Base-by-base conservation (phyloP, 2,329 filamentous ascomycete species). In the Emericellopsis cladophorae region DNA sequence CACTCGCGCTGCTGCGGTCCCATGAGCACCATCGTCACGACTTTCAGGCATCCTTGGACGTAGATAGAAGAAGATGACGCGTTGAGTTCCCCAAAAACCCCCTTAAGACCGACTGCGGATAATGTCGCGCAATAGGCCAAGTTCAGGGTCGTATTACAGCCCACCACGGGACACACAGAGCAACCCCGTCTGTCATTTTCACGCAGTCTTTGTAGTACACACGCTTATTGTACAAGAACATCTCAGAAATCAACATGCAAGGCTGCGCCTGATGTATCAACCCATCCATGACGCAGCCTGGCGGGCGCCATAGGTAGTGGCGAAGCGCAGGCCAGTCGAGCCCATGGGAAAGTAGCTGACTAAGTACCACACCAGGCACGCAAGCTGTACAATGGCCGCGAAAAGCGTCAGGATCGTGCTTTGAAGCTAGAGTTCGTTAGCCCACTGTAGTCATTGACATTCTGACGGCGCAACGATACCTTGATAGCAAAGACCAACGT, bases 311-410 rank as follows among this genome's bases (percentile, higher is more conserved):
- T 95, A 92, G 4, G 79, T 79, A 35, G 88, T 86, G 43, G 88
- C 88, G 49, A 95, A 77, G 44, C 90, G 81, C 49, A 98, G 66
- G 34, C 92, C 87, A 42, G 81, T 84, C 43, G 84, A 85, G 33
- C 92, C 92, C 89, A 96, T 95, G 22, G 92, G 92, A 54, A 96
- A 96, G 62, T 98, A 98, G 64, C 86, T 94, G 60, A 96, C 80
- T 37, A 95, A 72, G 64, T 96, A 96, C 90, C 90, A 96, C 37
- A 86, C 49, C 48, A 96, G 68, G 47, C 83, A 84, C 40, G 81
- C 79, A 41, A 96, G 70, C 59, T 98, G 92, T 50, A 89, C 66
- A 45, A 95, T 72, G 46, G 86, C 80, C 18, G 88, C 84, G 47
- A 95, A 67, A 41, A 96, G 69, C 14, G 92, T 96, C 48, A 96